Evolutionary conservation across 441 rosid species (phyloP).

Genomic region (Brassica hybrid): DNA sequence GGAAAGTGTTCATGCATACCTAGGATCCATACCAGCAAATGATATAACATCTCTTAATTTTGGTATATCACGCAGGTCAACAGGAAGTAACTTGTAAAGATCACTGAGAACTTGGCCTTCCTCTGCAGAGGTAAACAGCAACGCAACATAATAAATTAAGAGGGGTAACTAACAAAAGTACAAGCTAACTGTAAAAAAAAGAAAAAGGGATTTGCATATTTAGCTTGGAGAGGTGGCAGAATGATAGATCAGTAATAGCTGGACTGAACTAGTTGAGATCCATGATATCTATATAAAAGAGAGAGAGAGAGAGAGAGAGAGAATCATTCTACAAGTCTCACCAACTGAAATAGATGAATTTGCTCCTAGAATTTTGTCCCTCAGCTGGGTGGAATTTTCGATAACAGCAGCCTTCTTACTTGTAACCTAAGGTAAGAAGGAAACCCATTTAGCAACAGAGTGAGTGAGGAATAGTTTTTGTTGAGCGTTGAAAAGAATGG

Average conservation of each 20-base stretch:
- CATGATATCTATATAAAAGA: background rate
- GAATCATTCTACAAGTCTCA: constrained; percentile 37
- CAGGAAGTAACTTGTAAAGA: constrained; percentile 88
- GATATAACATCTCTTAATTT: constrained; percentile 72
- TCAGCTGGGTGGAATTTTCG: constrained; percentile 64
- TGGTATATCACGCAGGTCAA: constrained; percentile 80
- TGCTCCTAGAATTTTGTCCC: constrained; percentile 71
- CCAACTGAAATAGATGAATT: constrained; percentile 79
- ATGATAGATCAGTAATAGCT: constrained; percentile 28
- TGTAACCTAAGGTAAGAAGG: constrained; percentile 64
- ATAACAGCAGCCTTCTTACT: constrained; percentile 85
- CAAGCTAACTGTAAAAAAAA: background rate
- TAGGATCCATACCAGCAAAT: constrained; percentile 81
- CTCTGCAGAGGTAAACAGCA: constrained; percentile 51
- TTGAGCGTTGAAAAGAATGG: constrained; percentile 28
- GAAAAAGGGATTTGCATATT: constrained; percentile 7
- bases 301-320: background rate
- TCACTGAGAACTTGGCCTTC: constrained; percentile 89
- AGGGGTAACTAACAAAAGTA: constrained; percentile 8
- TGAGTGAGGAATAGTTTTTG: background rate
- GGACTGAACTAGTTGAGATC: constrained; percentile 14
- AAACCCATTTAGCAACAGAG: constrained; percentile 23
- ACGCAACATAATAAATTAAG: background rate
- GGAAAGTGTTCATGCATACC: constrained; percentile 48
- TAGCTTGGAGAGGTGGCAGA: constrained; percentile 4